phyloP scores from a whole-genome alignment of 1,284 basidiomycete species.

The Ustilago nuda region DNA sequence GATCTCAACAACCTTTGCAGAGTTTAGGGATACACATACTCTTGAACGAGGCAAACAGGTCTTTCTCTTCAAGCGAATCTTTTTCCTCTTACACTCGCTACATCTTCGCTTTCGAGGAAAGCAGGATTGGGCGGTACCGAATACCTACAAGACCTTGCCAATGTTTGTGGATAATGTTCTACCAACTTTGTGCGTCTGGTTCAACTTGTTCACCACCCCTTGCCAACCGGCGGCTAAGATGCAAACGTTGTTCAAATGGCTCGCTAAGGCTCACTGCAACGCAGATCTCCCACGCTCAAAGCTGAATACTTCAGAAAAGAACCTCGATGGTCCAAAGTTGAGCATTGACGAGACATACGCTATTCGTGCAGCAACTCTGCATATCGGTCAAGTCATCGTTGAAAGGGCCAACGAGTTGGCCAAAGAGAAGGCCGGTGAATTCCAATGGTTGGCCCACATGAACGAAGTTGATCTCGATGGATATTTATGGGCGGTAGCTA shows the following conservation, averaged over 20 bases:
- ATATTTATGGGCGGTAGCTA: conserved; percentile 64
- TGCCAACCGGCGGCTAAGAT: conserved; percentile 17
- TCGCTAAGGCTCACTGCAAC: conserved; percentile 4
- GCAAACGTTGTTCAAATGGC: conserved; percentile 27
- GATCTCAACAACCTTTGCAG: conserved; percentile 37
- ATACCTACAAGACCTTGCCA: conserved; percentile 72
- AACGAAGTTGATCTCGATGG: conserved; percentile 65
- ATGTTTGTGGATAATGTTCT: conserved; percentile 88
- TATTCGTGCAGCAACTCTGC: conserved; percentile 55
- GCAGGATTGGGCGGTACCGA: conserved; percentile 62
- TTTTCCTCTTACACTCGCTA: conserved; percentile 82
- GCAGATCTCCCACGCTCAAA: conserved; percentile 5
- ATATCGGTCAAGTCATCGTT: conserved; percentile 51
- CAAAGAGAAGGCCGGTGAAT: background rate
- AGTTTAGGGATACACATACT: conserved; percentile 57
- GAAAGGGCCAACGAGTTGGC: conserved; percentile 44
- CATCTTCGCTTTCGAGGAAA: conserved; percentile 71
- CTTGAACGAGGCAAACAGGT: conserved; percentile 68
- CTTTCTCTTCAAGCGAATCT: conserved; percentile 88
- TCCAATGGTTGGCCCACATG: conserved; percentile 40
- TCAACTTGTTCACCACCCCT: conserved; percentile 79
- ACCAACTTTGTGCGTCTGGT: conserved; percentile 82
- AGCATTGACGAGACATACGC: conserved; percentile 56
- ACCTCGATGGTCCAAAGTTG: conserved; percentile 37
- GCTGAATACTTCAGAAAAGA: background rate